Evolutionary conservation across 1,284 basidiomycete species (phyloP).

Genomic region (Fomitopsis palustris): DNA sequence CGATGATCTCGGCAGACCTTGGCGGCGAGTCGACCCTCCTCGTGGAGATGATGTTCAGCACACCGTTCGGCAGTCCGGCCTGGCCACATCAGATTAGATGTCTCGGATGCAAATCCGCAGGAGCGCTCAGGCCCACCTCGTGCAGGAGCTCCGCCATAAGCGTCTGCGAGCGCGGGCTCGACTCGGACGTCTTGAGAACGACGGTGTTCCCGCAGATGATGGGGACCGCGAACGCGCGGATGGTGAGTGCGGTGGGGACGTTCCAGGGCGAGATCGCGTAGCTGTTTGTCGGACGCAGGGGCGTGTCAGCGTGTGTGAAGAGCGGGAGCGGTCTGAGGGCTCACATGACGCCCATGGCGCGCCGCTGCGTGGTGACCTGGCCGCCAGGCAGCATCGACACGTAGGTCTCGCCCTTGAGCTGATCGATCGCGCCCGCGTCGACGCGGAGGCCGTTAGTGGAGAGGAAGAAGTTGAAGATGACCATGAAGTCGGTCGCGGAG

Average conservation of each 20-base stretch:
- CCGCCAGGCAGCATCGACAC: constrained; percentile 27
- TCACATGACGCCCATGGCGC: constrained; percentile 31
- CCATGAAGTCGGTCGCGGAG: constrained; percentile 27
- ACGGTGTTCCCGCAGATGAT: constrained; percentile 63
- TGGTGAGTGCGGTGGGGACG: constrained; percentile 38
- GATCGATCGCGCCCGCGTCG: constrained; percentile 17
- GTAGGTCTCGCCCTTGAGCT: constrained; percentile 28
- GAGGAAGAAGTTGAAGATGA: constrained; percentile 17
- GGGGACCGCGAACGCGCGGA: constrained; percentile 49
- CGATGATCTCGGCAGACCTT: constrained; percentile 19
- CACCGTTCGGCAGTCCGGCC: constrained; percentile 23
- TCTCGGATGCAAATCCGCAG: background rate
- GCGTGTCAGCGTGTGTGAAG: background rate
- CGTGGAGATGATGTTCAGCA: constrained; percentile 20
- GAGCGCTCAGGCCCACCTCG: constrained; percentile 25
- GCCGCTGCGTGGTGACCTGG: constrained; percentile 26
- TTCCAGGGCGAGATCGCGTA: constrained; percentile 35
- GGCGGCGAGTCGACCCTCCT: constrained; percentile 14
- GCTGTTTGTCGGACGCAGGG: background rate
- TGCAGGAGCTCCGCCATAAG: constrained; percentile 46
- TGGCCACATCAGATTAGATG: background rate
- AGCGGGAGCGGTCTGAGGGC: constrained; percentile 1
- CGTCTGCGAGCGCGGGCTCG: constrained; percentile 45
- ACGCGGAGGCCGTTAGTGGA: constrained; percentile 10
- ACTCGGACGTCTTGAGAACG: constrained; percentile 57